Percentiles rank a stretch among this genome's conserved stretches.
Conservation (phyloP, 371 early-diverging fungal species). For the Polyrhizophydium stewartii region DNA sequence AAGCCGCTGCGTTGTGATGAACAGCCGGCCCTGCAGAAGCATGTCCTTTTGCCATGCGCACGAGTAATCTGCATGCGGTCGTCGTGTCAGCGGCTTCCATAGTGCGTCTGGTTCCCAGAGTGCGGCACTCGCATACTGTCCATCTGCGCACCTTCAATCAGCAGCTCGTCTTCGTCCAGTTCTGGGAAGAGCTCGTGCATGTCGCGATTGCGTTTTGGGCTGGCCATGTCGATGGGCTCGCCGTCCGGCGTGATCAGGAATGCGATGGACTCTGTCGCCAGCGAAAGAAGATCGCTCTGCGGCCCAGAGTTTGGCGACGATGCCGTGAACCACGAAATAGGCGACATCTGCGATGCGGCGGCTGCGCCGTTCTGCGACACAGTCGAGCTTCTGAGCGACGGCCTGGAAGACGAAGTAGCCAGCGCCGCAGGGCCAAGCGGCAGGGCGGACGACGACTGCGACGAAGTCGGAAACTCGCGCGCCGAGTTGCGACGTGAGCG, state of each 20-base stretch:
- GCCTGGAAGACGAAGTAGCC: no score
- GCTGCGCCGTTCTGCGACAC: no score
- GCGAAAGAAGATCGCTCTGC: background rate
- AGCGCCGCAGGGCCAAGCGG: no score
- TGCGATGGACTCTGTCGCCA: background rate
- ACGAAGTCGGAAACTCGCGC: background rate
- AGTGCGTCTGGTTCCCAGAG: background rate
- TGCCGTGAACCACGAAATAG: background rate
- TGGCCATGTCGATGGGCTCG: slow-evolving; percentile 5
- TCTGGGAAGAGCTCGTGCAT: slow-evolving; percentile 36
- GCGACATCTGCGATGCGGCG: background rate
- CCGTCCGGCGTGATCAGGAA: slow-evolving; percentile 2
- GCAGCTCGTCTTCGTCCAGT: slow-evolving; percentile 20
- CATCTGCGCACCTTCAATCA: slow-evolving; percentile 27
- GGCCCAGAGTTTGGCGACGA: background rate
- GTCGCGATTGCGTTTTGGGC: slow-evolving; percentile 28
- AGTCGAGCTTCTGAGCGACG: no score
- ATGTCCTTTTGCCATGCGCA: slow-evolving; percentile 49
- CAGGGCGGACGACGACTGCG: background rate
- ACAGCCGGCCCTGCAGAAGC: slow-evolving; percentile 40
- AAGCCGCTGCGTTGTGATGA: slow-evolving; percentile 23
- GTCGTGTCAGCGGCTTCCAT: background rate
- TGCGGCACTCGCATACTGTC: background rate
- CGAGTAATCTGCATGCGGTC: slow-evolving; percentile 19
- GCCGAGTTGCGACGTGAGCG: no score